These are phyloP conservation scores for Penicillium sp. DNA, from an alignment of 2,329 filamentous ascomycete genomes.

Conservation along the genomic window DNA sequence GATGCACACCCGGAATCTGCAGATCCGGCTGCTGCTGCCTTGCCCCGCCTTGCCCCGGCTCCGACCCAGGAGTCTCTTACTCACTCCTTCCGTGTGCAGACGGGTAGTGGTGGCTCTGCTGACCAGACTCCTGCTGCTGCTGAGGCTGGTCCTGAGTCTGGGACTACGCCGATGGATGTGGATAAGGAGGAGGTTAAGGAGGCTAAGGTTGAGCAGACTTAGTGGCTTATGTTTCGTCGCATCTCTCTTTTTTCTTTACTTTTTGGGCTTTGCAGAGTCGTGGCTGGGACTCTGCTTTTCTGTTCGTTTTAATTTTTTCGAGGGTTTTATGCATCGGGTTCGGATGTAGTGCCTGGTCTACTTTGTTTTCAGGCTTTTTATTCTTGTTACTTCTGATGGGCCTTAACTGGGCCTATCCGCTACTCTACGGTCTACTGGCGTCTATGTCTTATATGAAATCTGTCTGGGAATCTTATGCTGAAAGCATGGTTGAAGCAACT, in stretches of 20 bases:
- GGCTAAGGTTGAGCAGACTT: slow-evolving; percentile 27
- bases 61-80: slow-evolving; percentile 33
- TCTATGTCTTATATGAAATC: slow-evolving; percentile 1
- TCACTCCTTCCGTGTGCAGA: slow-evolving; percentile 32
- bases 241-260: slow-evolving; percentile 4
- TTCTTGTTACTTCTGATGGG: background rate
- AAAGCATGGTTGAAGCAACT: slow-evolving; percentile 1
- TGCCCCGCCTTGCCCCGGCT: slow-evolving; percentile 31
- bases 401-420: background rate
- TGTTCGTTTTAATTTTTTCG: background rate
- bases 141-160: slow-evolving; percentile 17
- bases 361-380: background rate
- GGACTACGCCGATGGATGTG: slow-evolving; percentile 33
- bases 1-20: slow-evolving; percentile 18
- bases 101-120: slow-evolving; percentile 23
- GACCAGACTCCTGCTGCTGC: slow-evolving; percentile 17
- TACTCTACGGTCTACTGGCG: slow-evolving; percentile 2
- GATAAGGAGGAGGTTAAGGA: slow-evolving; percentile 31
- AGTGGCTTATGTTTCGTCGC: slow-evolving; percentile 1
- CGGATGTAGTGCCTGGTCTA: slow-evolving; percentile 5
- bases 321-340: slow-evolving; percentile 2
- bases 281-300: background rate
- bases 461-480: background rate
- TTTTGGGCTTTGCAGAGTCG: background rate
- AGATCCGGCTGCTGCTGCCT: slow-evolving; percentile 14